phyloP scores from a whole-genome alignment of 208 protist genomes.

The Acanthamoeba sp. region DNA sequence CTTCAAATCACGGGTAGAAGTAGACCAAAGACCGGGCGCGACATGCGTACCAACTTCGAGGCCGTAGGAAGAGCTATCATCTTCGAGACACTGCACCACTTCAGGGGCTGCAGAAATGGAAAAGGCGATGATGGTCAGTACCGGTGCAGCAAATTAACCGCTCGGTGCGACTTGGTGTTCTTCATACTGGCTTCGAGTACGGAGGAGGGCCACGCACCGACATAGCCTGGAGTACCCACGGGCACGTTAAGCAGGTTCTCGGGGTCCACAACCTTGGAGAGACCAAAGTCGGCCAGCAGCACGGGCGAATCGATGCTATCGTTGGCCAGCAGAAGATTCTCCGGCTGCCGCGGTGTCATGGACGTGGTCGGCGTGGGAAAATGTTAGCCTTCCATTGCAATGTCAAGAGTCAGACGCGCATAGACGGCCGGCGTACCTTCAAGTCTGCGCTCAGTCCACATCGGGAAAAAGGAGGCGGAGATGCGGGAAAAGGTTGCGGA shows the following conservation, averaged over 20 bases:
- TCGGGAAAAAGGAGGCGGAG: constrained; percentile 62
- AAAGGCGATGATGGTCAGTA: not conserved
- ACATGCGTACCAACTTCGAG: constrained; percentile 78
- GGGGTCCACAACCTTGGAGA: constrained; percentile 84
- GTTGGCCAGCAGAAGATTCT: constrained; percentile 84
- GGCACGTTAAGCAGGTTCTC: constrained; percentile 81
- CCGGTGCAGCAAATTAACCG: no score
- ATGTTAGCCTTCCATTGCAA: not conserved
- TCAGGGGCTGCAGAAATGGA: constrained; percentile 79
- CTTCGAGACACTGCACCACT: constrained; percentile 74
- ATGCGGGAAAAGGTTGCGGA: no score
- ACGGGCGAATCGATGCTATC: constrained; percentile 81
- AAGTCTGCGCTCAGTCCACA: no score
- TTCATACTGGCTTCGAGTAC: no score
- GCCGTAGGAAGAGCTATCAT: constrained; percentile 5
- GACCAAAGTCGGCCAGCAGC: constrained; percentile 87
- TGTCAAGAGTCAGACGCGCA: no score
- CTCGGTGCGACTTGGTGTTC: no score
- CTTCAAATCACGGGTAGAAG: not conserved
- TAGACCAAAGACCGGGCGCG: not conserved
- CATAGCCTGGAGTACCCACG: constrained; percentile 88
- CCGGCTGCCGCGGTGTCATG: constrained; percentile 70
- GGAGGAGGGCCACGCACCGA: constrained; percentile 46
- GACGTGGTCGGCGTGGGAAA: no score
- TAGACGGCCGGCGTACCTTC: not conserved